Evolutionary conservation across 345 rosid genomes (phyloP).

Genomic region (Xanthoceras sorbifolium): DNA sequence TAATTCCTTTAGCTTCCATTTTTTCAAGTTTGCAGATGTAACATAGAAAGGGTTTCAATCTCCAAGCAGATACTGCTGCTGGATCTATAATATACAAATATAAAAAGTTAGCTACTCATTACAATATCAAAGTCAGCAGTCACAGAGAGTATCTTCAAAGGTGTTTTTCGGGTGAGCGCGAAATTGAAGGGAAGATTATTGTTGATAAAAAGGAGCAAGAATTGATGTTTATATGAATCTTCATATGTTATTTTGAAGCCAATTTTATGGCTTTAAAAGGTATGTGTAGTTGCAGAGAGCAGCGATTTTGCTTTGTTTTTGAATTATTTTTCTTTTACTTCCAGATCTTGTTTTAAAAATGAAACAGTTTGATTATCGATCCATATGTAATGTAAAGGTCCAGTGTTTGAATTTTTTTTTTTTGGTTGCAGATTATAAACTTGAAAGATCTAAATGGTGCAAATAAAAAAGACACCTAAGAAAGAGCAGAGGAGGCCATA

Average conservation of each 20-base stretch:
- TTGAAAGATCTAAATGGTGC: neutral
- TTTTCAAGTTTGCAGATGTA: too few relatives aligned
- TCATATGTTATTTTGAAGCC: neutral
- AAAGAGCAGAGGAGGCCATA: constrained; percentile 9
- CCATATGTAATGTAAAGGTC: too few relatives aligned
- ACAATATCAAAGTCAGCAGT: neutral
- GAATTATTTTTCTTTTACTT: neutral
- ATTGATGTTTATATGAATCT: neutral
- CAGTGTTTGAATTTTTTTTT: too few relatives aligned
- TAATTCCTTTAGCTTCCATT: too few relatives aligned
- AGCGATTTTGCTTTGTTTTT: too few relatives aligned
- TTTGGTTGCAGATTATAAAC: neutral
- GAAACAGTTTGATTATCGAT: too few relatives aligned
- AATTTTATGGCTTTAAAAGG: neutral
- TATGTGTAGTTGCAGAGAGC: constrained; percentile 21
- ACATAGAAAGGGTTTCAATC: too few relatives aligned
- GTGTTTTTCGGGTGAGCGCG: neutral
- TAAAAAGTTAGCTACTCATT: too few relatives aligned
- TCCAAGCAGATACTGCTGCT: too few relatives aligned
- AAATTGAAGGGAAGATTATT: constrained; percentile 24
- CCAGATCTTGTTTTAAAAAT: constrained; percentile 17
- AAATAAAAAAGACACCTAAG: constrained; percentile 42
- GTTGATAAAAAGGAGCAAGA: neutral
- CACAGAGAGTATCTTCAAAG: neutral
- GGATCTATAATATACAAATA: too few relatives aligned